Conservation (phyloP, 768 basidiomycete genomes). For the Serendipita indica region DNA sequence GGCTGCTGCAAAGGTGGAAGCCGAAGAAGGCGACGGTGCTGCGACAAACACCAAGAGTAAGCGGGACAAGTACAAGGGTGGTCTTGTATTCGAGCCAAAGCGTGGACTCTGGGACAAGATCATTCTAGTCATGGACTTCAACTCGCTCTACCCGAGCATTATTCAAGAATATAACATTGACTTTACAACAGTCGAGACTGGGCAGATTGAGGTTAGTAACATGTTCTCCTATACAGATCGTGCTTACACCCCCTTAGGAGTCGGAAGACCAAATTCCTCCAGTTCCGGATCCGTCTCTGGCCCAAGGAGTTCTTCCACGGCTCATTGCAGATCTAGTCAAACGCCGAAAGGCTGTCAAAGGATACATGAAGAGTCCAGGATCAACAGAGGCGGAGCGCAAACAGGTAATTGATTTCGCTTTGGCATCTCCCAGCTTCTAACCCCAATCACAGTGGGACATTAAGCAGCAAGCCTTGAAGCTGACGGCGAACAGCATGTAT, state of each 20-base stretch:
- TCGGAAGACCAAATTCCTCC: conserved; percentile 82
- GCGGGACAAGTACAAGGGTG: conserved; percentile 95
- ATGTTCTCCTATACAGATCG: conserved; percentile 11
- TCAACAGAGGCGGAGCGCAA: conserved; percentile 7
- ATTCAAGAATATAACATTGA: conserved; percentile 99
- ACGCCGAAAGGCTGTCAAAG: conserved; percentile 80
- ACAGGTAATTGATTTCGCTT: conserved; percentile 30
- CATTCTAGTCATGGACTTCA: conserved; percentile 99
- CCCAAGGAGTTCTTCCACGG: conserved; percentile 85
- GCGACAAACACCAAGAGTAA: conserved; percentile 46
- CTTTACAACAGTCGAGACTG: conserved; percentile 83
- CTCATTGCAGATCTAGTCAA: conserved; percentile 94
- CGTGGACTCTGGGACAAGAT: conserved; percentile 91
- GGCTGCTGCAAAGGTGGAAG: conserved; percentile 33
- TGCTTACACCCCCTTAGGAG: conserved; percentile 25
- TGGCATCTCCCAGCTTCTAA: not conserved
- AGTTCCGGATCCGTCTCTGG: conserved; percentile 52
- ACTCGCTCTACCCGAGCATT: conserved; percentile 96
- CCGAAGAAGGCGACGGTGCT: conserved; percentile 35
- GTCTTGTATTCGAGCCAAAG: conserved; percentile 93
- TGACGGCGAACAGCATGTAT: conserved; percentile 99
- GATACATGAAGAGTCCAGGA: conserved; percentile 74
- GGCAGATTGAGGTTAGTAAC: conserved; percentile 32
- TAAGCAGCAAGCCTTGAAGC: conserved; percentile 90
- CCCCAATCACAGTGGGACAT: conserved; percentile 66